phyloP scores from a whole-genome alignment of 208 protist genomes.

The Wallacemonas sp. region DNA sequence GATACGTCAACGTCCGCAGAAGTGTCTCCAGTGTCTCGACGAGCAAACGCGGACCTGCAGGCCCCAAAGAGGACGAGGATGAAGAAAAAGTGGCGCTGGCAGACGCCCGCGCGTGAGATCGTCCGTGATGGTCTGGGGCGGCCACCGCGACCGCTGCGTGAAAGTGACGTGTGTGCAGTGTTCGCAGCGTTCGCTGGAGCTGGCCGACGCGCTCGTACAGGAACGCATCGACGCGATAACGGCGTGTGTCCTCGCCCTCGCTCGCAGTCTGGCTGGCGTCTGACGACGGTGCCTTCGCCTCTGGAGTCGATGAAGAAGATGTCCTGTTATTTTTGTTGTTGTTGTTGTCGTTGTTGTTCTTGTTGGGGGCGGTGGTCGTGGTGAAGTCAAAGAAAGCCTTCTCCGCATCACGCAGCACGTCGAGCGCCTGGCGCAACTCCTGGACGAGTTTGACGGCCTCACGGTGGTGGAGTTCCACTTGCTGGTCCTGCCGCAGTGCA shows the following conservation, averaged over 20 bases:
- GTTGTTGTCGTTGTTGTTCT: too few species aligned
- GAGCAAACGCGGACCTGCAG: background rate
- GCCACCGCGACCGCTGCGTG: background rate
- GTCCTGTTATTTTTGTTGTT: background rate
- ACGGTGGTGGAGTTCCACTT: background rate
- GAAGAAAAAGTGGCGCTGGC: background rate
- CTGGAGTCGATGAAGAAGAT: background rate
- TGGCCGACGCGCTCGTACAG: constrained; percentile 37
- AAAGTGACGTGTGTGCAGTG: constrained; percentile 31
- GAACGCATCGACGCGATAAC: constrained; percentile 24
- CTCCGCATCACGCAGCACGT: constrained; percentile 8
- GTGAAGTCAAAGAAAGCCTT: background rate
- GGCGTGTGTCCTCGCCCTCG: background rate
- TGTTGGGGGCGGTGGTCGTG: constrained; percentile 1
- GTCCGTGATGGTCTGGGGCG: too few species aligned
- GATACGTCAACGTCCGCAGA: background rate
- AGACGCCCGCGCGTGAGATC: too few species aligned
- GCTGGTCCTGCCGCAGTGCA: constrained; percentile 1
- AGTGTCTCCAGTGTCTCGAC: background rate
- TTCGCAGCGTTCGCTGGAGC: constrained; percentile 31
- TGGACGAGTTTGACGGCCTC: background rate
- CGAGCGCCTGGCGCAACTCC: constrained; percentile 1
- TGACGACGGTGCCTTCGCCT: background rate
- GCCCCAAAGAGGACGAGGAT: background rate
- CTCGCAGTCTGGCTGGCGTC: too few species aligned